Evolutionary conservation across 2,329 filamentous ascomycete species (phyloP).

Genomic region (Fusarium sp.): DNA sequence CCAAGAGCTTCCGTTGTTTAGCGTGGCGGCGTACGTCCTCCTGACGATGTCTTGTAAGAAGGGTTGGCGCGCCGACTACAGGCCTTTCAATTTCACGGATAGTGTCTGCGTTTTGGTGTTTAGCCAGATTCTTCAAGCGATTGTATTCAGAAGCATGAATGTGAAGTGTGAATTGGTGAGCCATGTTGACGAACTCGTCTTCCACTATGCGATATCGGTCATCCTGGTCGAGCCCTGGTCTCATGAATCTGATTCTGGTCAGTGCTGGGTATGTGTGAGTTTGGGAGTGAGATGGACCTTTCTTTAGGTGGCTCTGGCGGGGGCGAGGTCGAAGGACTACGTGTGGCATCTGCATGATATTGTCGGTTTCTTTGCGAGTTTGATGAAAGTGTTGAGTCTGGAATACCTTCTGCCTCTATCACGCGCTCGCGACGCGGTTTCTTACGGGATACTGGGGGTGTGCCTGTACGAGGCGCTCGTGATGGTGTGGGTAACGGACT

Average conservation of each 20-base stretch:
- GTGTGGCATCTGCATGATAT: constrained; percentile 29
- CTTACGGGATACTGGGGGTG: constrained; percentile 13
- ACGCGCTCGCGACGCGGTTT: constrained; percentile 36
- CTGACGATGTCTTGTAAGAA: constrained; percentile 35
- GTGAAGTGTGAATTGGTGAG: constrained; percentile 76
- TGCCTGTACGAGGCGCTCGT: constrained; percentile 4
- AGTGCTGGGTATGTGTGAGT: neutral
- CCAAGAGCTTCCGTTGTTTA: constrained; percentile 41
- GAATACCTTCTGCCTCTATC: constrained; percentile 38
- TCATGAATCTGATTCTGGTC: constrained; percentile 64
- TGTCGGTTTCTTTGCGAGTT: neutral
- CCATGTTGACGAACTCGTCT: constrained; percentile 76
- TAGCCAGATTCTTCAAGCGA: constrained; percentile 68
- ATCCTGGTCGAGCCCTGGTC: constrained; percentile 70
- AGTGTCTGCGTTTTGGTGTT: constrained; percentile 61
- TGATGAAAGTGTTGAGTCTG: neutral
- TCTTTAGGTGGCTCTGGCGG: constrained; percentile 59
- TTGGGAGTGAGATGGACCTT: constrained; percentile 47
- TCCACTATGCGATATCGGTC: constrained; percentile 85
- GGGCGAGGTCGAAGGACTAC: constrained; percentile 61
- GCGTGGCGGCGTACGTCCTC: constrained; percentile 28
- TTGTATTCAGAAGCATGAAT: constrained; percentile 82
- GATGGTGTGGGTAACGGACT: constrained; percentile 3
- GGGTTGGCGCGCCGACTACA: constrained; percentile 53
- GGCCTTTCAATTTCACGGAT: constrained; percentile 63